Evolutionary conservation across 768 basidiomycete species (phyloP).

Genomic region (Lyophyllum decastes): DNA sequence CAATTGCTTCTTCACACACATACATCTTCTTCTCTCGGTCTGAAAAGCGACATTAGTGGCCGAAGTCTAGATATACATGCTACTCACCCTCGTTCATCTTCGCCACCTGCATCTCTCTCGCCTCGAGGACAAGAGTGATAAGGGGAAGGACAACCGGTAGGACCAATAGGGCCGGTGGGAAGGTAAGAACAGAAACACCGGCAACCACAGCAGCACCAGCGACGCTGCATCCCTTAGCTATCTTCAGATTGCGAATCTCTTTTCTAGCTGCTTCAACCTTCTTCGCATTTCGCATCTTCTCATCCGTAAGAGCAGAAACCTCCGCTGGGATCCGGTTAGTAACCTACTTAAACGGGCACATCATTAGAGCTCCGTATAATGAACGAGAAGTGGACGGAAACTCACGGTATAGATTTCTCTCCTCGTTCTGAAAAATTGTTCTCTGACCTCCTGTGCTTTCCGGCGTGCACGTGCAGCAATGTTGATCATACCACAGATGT

Average conservation of each 20-base stretch:
- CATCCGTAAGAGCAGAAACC: constrained; percentile 11
- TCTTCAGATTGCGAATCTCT: constrained; percentile 5
- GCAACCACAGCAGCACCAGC: constrained; percentile 17
- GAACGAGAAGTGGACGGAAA: not conserved
- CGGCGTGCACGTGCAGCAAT: not conserved
- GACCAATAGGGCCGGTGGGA: constrained; percentile 19
- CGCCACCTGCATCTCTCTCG: constrained; percentile 9
- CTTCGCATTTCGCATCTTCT: not conserved
- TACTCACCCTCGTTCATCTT: constrained; percentile 16
- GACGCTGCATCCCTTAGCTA: constrained; percentile 12
- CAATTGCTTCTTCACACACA: constrained; percentile 8
- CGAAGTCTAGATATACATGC: not conserved
- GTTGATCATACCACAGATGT: not conserved
- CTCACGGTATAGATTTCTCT: not conserved
- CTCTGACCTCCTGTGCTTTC: not conserved
- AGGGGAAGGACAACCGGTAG: constrained; percentile 18
- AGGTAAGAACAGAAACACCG: constrained; percentile 10
- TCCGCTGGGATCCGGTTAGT: constrained; percentile 11
- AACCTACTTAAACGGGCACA: constrained; percentile 1
- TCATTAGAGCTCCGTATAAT: not conserved
- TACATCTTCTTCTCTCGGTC: constrained; percentile 13
- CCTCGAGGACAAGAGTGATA: constrained; percentile 14
- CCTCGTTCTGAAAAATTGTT: not conserved
- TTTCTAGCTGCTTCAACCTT: constrained; percentile 10
- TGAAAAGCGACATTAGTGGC: not conserved